phyloP scores from a whole-genome alignment of 1,284 basidiomycete species.

The Trichosporon inkin region DNA sequence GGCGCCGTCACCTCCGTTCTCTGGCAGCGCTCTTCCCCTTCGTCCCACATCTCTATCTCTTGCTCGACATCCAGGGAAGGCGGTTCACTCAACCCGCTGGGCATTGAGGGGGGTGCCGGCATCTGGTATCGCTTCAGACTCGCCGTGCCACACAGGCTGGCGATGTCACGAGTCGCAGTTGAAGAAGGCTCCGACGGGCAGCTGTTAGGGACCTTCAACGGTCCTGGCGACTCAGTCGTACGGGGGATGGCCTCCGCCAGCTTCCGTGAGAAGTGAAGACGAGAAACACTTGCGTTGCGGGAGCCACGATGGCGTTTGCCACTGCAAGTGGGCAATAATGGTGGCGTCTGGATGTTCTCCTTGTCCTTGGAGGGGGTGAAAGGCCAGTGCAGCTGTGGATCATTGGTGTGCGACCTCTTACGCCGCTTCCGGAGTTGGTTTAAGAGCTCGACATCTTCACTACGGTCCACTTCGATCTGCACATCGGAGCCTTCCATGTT shows the following conservation, averaged over 20 bases:
- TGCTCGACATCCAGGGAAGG: neutral
- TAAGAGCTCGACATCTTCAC: neutral
- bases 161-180: neutral
- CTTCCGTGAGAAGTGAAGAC: neutral
- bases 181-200: neutral
- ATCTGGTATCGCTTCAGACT: neutral
- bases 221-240: neutral
- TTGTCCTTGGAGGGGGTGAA: neutral
- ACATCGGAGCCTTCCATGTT: neutral
- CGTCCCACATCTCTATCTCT: slow-evolving; percentile 2
- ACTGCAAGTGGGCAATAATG: neutral
- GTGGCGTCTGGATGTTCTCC: neutral
- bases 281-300: neutral
- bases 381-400: neutral
- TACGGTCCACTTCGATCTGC: neutral
- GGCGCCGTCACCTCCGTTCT: neutral
- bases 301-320: neutral
- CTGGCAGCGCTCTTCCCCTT: neutral
- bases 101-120: neutral
- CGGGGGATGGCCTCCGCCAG: neutral
- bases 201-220: neutral
- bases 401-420: neutral
- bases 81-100: neutral
- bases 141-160: neutral
- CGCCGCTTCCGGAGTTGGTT: neutral